Conservation (phyloP, 2,329 filamentous ascomycete genomes). For the Pseudogymnoascus sp. region DNA sequence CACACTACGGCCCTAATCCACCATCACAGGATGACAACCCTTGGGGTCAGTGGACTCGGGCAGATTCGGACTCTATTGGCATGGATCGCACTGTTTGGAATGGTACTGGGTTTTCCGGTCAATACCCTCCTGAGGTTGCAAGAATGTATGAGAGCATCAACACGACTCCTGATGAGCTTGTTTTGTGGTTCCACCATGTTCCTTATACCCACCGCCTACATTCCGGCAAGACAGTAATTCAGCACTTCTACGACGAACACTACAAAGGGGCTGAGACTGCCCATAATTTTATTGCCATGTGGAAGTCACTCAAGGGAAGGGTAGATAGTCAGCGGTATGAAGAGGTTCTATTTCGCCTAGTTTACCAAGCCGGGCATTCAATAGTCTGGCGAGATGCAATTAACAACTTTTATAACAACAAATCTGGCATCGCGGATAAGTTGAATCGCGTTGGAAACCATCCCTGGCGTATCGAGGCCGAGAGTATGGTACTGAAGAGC, state of each 20-base stretch:
- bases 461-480: conserved; percentile 61
- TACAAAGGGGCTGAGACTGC: conserved; percentile 53
- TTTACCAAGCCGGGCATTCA: conserved; percentile 61
- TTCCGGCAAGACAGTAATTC: conserved; percentile 59
- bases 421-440: conserved; percentile 53
- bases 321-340: conserved; percentile 55
- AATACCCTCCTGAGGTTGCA: conserved; percentile 57
- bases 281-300: conserved; percentile 48
- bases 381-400: conserved; percentile 65
- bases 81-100: conserved; percentile 66
- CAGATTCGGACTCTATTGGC: conserved; percentile 50
- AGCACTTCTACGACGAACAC: conserved; percentile 59
- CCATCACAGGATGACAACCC: conserved; percentile 58
- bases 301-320: conserved; percentile 46
- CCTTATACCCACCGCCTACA: conserved; percentile 56
- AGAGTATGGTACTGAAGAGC: conserved; percentile 53
- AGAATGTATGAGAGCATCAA: conserved; percentile 50
- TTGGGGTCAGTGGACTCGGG: conserved; percentile 68
- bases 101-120: conserved; percentile 57
- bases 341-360: conserved; percentile 50
- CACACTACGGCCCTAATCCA: conserved; percentile 62
- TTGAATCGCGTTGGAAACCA: conserved; percentile 50
- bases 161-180: conserved; percentile 58
- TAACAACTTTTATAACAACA: conserved; percentile 54
- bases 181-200: conserved; percentile 71